Percentiles rank a stretch among this genome's conserved stretches.
phyloP scores from a whole-genome alignment of 2,329 filamentous ascomycete species.

The Penicillium verrucosum region DNA sequence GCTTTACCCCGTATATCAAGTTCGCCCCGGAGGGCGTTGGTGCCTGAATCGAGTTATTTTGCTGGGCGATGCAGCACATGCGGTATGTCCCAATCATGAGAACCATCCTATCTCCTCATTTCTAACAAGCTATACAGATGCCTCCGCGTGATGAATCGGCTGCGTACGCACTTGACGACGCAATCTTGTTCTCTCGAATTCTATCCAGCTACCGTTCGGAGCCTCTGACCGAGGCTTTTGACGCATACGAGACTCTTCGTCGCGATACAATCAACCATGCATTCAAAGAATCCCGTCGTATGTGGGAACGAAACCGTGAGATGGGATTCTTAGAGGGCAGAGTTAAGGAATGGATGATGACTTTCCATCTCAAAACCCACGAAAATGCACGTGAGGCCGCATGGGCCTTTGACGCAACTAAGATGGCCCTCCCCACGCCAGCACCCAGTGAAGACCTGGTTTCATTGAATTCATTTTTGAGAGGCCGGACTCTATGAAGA shows the following conservation, averaged over 20 bases:
- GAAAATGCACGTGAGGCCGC: constrained; percentile 27
- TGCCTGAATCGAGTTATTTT: constrained; percentile 40
- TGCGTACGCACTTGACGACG: constrained; percentile 46
- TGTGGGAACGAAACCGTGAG: constrained; percentile 42
- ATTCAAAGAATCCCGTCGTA: constrained; percentile 39
- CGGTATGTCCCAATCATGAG: constrained; percentile 31
- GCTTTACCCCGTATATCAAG: constrained; percentile 46
- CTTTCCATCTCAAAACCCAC: constrained; percentile 31
- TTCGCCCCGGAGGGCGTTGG: constrained; percentile 41
- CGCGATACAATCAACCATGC: constrained; percentile 39
- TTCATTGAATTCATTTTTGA: constrained; percentile 27
- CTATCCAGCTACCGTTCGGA: constrained; percentile 34
- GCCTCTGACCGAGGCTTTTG: constrained; percentile 33
- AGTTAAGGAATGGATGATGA: constrained; percentile 40
- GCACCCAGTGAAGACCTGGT: constrained; percentile 23
- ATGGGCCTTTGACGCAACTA: constrained; percentile 39
- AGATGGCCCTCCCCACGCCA: constrained; percentile 31
- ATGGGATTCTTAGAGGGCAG: constrained; percentile 35
- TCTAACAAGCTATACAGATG: constrained; percentile 37
- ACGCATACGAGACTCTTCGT: constrained; percentile 39
- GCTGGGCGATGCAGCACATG: constrained; percentile 48
- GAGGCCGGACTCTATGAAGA: constrained; percentile 13
- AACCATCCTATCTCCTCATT: neutral
- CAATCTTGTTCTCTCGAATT: constrained; percentile 43
- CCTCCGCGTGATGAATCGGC: constrained; percentile 48